Percentiles rank a stretch among this genome's conserved stretches.
Evolutionary conservation across 192 early-diverging fungal genomes (phyloP).

Genomic region (Umbelopsis sp.): DNA sequence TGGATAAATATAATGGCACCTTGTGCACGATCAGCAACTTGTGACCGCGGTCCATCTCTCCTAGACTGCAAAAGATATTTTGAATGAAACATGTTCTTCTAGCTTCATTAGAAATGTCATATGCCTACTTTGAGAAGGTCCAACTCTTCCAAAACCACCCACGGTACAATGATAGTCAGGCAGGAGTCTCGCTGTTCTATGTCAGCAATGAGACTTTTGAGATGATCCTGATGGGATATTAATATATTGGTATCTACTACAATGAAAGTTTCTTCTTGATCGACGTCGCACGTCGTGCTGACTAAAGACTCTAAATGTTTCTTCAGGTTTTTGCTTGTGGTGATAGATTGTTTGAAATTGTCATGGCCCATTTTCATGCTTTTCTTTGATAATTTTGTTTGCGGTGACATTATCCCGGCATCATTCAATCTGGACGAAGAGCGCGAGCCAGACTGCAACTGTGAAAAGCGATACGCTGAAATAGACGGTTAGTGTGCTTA

Average conservation of each 20-base stretch:
- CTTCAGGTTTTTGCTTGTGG: constrained; percentile 3
- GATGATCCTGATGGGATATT: constrained; percentile 53
- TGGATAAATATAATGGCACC: constrained; percentile 54
- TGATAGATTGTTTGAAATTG: constrained; percentile 9
- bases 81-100: background rate
- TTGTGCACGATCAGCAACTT: constrained; percentile 45
- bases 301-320: constrained; percentile 11
- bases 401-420: background rate
- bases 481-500: too few species aligned
- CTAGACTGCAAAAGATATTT: background rate
- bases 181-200: constrained; percentile 8
- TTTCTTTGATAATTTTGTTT: background rate
- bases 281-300: constrained; percentile 5
- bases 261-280: constrained; percentile 32
- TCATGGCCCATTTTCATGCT: background rate
- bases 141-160: constrained; percentile 61
- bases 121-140: constrained; percentile 52
- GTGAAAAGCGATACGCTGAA: too few species aligned
- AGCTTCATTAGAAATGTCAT: background rate
- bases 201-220: constrained; percentile 39
- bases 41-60: constrained; percentile 22
- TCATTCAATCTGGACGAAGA: background rate
- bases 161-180: constrained; percentile 55
- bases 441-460: background rate
- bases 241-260: constrained; percentile 62